Evolutionary conservation across 176 grass and related monocot genomes (phyloP).

Genomic region (Sorghum bicolor): DNA sequence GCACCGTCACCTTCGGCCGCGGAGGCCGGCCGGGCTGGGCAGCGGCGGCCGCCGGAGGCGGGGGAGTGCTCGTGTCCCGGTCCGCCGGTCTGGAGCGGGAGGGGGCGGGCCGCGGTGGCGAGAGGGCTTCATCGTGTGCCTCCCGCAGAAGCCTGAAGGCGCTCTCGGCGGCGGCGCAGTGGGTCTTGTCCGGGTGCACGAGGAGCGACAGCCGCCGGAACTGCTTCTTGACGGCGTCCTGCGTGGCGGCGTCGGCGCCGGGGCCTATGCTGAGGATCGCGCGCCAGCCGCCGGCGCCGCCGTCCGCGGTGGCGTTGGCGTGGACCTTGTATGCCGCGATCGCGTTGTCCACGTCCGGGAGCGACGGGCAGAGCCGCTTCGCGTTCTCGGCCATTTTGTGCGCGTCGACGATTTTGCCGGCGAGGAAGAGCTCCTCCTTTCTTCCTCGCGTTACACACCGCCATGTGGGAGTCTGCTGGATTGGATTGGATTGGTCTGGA

Average conservation of each 20-base stretch:
- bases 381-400: conserved; percentile 6
- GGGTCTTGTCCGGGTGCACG: conserved; percentile 30
- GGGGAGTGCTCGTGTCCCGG: background rate
- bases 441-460: background rate
- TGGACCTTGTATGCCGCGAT: conserved; percentile 36
- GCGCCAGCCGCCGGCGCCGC: background rate
- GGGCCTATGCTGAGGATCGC: background rate
- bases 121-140: background rate
- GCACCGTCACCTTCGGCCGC: background rate
- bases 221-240: conserved; percentile 14
- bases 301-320: background rate
- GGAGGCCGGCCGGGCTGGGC: background rate
- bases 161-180: conserved; percentile 12
- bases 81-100: background rate
- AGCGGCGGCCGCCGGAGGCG: background rate
- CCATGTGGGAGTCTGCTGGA: background rate
- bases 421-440: conserved; percentile 25
- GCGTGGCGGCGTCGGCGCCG: background rate
- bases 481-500: background rate
- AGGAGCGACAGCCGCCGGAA: conserved; percentile 16
- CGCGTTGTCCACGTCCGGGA: conserved; percentile 10
- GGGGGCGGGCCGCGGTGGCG: too few species aligned
- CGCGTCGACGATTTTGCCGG: conserved; percentile 21
- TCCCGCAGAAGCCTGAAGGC: conserved; percentile 13
- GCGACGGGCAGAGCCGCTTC: conserved; percentile 1